Evolutionary conservation across 2,329 filamentous ascomycete genomes (phyloP), one percentile per base, ranked within the genome.

Genomic region (Aspergillus chevalieri): DNA sequence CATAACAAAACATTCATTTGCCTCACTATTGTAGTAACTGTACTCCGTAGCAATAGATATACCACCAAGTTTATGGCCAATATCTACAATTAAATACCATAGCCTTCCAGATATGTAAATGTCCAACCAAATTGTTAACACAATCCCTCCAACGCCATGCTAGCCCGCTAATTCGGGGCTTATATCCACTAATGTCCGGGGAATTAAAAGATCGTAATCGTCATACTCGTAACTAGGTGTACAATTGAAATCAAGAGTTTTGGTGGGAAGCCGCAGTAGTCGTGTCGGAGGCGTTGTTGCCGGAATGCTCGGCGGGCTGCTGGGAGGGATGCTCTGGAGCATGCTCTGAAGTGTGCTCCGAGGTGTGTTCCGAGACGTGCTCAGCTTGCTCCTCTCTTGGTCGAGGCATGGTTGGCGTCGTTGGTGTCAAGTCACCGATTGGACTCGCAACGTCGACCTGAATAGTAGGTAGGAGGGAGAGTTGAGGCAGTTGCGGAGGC

Each of bases 381-480:
- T 26, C 24, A 9, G 24, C 26, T 15, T 39, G 15, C 36, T 15
- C 15, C 19, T 44, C 42, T 44, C 22, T 30, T 2, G 47, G 49
- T 5, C 49, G 57, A 4, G 51, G 38, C 14, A 52, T 55, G 3
- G 55, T 58, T 2, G 64, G 60, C 0, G 62, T 61, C 9, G 56
- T 48, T 10, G 63, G 63, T 3, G 57, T 44, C 24, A 28, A 58
- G 15, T 59, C 51, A 42, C 53, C 52, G 14, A 59, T 49, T 2
- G 65, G 63, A 45, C 61, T 66, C n/a, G 59, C 58, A 6, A 59
- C 41, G 19, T 67, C 62, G 26, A 68, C 56, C 12, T 65, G 63
- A 17, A 68, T 68, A 1, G 63, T 61, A 21, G 65, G 64, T n/a
- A 67, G 42, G 8, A 59, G 58, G 5, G 57, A 54, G 19, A 60